Percentiles rank a stretch among this genome's conserved stretches.
Conservation (phyloP, 805 yeast species). For the Debaryomyces castellii region DNA sequence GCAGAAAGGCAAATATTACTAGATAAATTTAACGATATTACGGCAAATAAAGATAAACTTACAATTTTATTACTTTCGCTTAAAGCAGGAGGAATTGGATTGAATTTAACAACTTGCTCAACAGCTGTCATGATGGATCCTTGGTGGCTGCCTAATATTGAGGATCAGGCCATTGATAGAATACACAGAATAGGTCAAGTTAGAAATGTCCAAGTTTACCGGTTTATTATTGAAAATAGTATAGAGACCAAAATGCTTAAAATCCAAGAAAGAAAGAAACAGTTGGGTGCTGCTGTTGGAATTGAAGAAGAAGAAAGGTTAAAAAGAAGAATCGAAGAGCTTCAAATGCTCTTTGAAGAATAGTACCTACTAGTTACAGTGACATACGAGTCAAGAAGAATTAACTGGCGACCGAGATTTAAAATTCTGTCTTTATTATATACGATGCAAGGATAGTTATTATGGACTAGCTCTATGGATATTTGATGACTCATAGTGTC, state of each 20-base stretch:
- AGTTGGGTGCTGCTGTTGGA: conserved; percentile 76
- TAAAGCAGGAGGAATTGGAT: conserved; percentile 94
- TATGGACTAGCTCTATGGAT: too few species aligned
- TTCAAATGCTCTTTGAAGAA: conserved; percentile 62
- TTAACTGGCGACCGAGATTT: too few species aligned
- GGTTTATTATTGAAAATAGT: conserved; percentile 80
- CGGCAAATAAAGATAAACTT: conserved; percentile 27
- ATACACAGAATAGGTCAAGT: conserved; percentile 89
- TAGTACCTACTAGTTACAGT: too few species aligned
- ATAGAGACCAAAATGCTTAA: conserved; percentile 86
- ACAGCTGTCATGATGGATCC: conserved; percentile 92
- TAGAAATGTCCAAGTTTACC: conserved; percentile 64
- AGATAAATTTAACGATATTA: conserved; percentile 45
- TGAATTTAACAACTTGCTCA: conserved; percentile 82
- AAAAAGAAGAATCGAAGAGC: conserved; percentile 68
- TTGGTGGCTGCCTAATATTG: conserved; percentile 95
- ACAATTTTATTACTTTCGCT: conserved; percentile 68
- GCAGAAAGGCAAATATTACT: conserved; percentile 64
- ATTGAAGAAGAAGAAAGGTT: conserved; percentile 74
- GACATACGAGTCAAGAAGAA: too few species aligned
- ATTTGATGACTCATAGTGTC: too few species aligned
- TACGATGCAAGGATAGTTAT: too few species aligned
- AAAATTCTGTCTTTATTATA: too few species aligned
- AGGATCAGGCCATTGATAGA: conserved; percentile 88
- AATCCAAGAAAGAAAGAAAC: conserved; percentile 82